Conservation (phyloP, 768 basidiomycete species). For the Royoungia palumana region DNA sequence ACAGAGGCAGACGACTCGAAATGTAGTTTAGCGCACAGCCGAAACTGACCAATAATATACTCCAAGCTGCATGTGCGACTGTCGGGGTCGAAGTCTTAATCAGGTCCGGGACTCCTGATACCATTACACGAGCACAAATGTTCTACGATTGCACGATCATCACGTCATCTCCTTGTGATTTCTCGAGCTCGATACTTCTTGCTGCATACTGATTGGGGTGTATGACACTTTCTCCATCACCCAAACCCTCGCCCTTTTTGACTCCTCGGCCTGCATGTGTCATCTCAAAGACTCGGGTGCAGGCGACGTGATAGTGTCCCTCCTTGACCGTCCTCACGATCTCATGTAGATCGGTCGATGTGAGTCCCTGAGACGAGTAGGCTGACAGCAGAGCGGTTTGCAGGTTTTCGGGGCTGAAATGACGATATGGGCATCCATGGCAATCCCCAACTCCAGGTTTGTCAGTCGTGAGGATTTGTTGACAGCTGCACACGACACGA, state of each 20-base stretch:
- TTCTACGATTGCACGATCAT: constrained; percentile 39
- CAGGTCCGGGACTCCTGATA: constrained; percentile 16
- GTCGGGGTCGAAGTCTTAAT: constrained; percentile 14
- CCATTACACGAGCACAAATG: constrained; percentile 1
- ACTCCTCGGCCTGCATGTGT: constrained; percentile 73
- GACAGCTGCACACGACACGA: constrained; percentile 58
- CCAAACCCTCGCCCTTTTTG: constrained; percentile 86
- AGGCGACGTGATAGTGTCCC: constrained; percentile 90
- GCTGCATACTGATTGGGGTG: constrained; percentile 92
- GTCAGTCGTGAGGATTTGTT: constrained; percentile 72
- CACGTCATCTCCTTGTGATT: constrained; percentile 38
- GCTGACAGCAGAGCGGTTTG: constrained; percentile 67
- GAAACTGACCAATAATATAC: constrained; percentile 5
- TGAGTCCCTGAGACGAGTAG: constrained; percentile 63
- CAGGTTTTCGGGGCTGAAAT: constrained; percentile 82
- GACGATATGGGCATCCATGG: constrained; percentile 92
- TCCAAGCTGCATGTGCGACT: not conserved
- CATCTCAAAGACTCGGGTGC: constrained; percentile 94
- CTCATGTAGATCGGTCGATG: constrained; percentile 71
- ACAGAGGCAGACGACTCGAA: constrained; percentile 31
- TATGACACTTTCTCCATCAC: constrained; percentile 80
- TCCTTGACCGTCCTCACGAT: constrained; percentile 76
- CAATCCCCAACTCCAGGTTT: constrained; percentile 66
- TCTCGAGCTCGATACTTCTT: constrained; percentile 66
- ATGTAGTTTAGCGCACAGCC: constrained; percentile 13